Base-by-base conservation (phyloP, 805 yeast genomes). In the Maudiozyma pseudohumilis region DNA sequence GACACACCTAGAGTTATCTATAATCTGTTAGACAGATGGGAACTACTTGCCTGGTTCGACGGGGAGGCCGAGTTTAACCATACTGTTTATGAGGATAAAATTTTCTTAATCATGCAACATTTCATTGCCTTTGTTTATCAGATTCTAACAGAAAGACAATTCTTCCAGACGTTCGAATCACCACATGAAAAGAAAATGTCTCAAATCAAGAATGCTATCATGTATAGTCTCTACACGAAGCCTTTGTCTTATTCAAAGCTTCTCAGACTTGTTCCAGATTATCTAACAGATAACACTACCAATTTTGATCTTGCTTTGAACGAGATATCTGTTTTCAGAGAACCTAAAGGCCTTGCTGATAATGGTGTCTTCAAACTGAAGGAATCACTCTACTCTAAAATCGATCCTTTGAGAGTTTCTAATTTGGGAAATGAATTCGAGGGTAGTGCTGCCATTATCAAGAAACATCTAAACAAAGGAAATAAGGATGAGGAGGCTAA, bases 51-150 rank as follows among this genome's bases (percentile, higher is more conserved):
- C 4, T 75, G 80, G 80, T 70, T 60, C 43, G 42, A 42, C 17
- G 67, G 68, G 15, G 56, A 61, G 2, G 49, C 49, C 3, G 43
- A 47, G 5, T 45, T 47, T 12, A 51, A 48, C 2, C 61, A 68
- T 23, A 78, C 77, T 16, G 72, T 71, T 10, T 66, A 65, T 22
- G 73, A 69, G 29, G 65, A 60, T 17, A 66, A 64, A 40, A 61
- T 76, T 1, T 64, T 69, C 3, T 72, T 74, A 40, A 73, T 89
- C 61, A 63, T 86, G 16, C 96, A 88, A 50, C 95, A 86, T 48
- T 78, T 86, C 44, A 52, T 87, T 33, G 74, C 77, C 23, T 80
- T 79, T 43, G 60, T 87, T 41, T 80, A 86, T 42, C 74, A 75
- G 34, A 46, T 86, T 8, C 53, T 87, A 15, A 75, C 82, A 1